A percentile compares a stretch with the other conserved stretches of the same genome.
phyloP scores from a whole-genome alignment of 2,329 filamentous ascomycete genomes.

The Cercospora sp. region DNA sequence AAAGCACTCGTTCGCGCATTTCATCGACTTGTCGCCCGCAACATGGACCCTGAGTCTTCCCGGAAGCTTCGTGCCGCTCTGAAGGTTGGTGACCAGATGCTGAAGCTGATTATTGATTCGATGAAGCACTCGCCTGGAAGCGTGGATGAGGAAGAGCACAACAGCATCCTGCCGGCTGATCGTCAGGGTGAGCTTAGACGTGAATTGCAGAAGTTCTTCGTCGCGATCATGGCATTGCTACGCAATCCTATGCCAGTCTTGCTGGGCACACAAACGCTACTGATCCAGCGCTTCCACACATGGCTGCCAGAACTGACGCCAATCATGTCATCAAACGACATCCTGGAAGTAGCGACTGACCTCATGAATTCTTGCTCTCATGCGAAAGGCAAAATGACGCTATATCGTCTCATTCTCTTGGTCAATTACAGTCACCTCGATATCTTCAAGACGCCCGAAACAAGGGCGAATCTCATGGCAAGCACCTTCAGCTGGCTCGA shows the following conservation, averaged over 20 bases:
- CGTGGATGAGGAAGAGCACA: constrained; percentile 10
- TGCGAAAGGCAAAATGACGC: constrained; percentile 84
- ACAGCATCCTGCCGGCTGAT: constrained; percentile 34
- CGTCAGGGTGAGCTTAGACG: constrained; percentile 71
- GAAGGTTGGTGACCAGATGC: constrained; percentile 88
- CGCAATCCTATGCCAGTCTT: constrained; percentile 78
- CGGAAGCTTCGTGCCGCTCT: constrained; percentile 85
- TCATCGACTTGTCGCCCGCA: constrained; percentile 76
- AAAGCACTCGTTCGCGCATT: constrained; percentile 86
- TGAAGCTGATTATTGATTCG: constrained; percentile 92
- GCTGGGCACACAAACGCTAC: constrained; percentile 89
- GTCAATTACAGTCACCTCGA: constrained; percentile 84
- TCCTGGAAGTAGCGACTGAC: constrained; percentile 85
- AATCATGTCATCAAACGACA: constrained; percentile 76
- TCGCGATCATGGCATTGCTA: constrained; percentile 86
- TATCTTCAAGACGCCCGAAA: constrained; percentile 76
- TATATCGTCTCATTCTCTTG: constrained; percentile 91
- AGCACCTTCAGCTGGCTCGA: constrained; percentile 89
- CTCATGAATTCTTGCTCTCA: constrained; percentile 88
- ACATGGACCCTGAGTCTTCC: constrained; percentile 78
- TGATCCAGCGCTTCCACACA: constrained; percentile 93
- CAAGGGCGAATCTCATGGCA: constrained; percentile 54
- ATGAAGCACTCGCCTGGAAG: constrained; percentile 62
- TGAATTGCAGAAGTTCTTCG: constrained; percentile 84
- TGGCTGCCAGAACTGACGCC: constrained; percentile 91